Percentiles rank a stretch among this genome's conserved stretches.
These are phyloP conservation scores for Solanum etuberosum DNA, from an alignment of 257 asterid species.

Conservation along the genomic window DNA sequence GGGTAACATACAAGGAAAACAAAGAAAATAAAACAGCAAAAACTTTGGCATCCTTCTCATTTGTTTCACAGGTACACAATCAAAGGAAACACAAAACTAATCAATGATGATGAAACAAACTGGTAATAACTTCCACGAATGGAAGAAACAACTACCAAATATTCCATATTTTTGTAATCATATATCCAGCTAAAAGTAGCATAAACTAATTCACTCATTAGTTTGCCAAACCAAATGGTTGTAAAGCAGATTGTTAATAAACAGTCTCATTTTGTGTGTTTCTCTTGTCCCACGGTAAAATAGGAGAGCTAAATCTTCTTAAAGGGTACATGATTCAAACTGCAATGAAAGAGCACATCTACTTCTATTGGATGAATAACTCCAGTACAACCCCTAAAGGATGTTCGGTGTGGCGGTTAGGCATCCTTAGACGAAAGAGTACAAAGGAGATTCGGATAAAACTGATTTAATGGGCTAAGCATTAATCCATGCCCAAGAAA, in stretches of 20 bases:
- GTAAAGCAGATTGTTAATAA: neutral
- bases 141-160: neutral
- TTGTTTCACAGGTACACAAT: neutral
- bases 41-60: neutral
- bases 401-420: neutral
- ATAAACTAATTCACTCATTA: neutral
- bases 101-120: neutral
- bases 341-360: neutral
- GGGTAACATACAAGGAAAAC: neutral
- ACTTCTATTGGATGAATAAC: neutral
- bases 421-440: neutral
- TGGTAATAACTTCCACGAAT: neutral
- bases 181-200: neutral
- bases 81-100: neutral
- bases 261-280: neutral
- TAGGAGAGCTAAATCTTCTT: neutral
- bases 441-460: neutral
- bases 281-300: neutral
- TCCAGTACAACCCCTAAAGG: neutral
- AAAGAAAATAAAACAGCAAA: neutral
- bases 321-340: neutral
- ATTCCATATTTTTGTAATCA: neutral
- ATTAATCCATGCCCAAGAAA: neutral
- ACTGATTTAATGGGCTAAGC: neutral
- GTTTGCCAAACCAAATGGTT: neutral